Evolutionary conservation across 2,329 filamentous ascomycete genomes (phyloP).

Genomic region (Zasmidium angulare): DNA sequence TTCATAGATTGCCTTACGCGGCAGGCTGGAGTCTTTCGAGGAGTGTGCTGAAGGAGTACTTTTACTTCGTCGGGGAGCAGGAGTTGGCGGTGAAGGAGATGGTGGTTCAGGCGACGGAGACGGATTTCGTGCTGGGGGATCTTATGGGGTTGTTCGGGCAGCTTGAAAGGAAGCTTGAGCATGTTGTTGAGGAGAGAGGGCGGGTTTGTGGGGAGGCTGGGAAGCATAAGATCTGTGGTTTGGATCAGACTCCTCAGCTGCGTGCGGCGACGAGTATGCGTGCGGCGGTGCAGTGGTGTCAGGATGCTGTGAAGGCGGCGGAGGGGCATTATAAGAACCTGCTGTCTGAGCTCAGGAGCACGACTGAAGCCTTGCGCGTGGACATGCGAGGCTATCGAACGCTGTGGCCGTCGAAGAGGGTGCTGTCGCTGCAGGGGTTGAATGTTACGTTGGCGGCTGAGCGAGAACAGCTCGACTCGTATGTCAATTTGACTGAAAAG

Average conservation of each 20-base stretch:
- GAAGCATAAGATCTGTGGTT: neutral
- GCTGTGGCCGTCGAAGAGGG: neutral
- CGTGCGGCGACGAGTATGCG: neutral
- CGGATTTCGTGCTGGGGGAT: neutral
- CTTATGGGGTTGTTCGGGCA: neutral
- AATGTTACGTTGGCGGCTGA: conserved; percentile 6
- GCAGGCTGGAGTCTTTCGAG: conserved; percentile 1
- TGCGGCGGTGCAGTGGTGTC: conserved; percentile 6
- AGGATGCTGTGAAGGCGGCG: neutral
- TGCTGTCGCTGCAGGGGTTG: neutral
- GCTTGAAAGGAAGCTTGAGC: conserved; percentile 8
- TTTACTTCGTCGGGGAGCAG: conserved; percentile 7
- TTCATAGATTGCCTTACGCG: conserved; percentile 3
- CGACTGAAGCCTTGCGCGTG: neutral
- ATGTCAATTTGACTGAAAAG: neutral
- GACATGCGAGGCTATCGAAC: conserved; percentile 5
- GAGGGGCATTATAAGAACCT: conserved; percentile 10
- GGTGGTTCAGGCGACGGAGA: neutral
- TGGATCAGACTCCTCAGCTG: neutral
- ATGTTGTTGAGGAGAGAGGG: neutral
- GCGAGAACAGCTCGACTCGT: neutral
- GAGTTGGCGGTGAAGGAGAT: neutral
- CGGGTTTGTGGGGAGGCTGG: neutral
- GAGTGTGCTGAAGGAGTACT: conserved; percentile 5
- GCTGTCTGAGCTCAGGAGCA: neutral